Evolutionary conservation across 179 eudicot genomes (phyloP).

Genomic region (Carnegiea gigantea): DNA sequence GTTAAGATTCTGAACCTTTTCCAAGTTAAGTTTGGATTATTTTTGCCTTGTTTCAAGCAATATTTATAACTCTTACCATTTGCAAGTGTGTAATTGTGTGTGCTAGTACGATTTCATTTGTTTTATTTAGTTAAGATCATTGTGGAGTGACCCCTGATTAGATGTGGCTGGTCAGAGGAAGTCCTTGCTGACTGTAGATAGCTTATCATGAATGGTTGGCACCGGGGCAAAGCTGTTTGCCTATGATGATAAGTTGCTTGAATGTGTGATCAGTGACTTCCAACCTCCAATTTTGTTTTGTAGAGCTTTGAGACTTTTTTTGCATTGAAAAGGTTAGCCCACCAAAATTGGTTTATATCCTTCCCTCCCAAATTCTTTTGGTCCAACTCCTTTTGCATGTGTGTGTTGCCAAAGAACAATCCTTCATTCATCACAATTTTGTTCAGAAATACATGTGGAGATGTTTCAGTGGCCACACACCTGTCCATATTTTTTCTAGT

Average conservation of each 20-base stretch:
- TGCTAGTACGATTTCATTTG: not conserved
- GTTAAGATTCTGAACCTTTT: not conserved
- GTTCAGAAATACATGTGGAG: too few species aligned
- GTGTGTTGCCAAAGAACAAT: too few species aligned
- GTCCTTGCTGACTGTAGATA: not conserved
- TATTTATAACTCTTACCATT: not conserved
- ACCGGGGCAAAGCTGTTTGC: not conserved
- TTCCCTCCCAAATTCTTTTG: too few species aligned
- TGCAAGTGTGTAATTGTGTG: not conserved
- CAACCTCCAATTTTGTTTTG: not conserved
- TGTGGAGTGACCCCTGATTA: not conserved
- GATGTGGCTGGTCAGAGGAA: not conserved
- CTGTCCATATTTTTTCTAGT: too few species aligned
- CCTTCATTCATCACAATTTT: too few species aligned
- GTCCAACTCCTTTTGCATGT: too few species aligned
- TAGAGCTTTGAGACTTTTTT: not conserved
- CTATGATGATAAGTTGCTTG: conserved; percentile 12
- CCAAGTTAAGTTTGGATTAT: not conserved
- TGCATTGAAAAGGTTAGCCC: not conserved
- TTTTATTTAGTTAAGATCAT: not conserved
- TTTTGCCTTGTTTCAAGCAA: not conserved
- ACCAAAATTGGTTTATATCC: too few species aligned
- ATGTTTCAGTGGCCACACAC: too few species aligned
- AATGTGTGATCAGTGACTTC: not conserved
- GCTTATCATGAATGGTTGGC: not conserved